Conservation (phyloP, 139 green algal species). For the Ulvella scutata region DNA sequence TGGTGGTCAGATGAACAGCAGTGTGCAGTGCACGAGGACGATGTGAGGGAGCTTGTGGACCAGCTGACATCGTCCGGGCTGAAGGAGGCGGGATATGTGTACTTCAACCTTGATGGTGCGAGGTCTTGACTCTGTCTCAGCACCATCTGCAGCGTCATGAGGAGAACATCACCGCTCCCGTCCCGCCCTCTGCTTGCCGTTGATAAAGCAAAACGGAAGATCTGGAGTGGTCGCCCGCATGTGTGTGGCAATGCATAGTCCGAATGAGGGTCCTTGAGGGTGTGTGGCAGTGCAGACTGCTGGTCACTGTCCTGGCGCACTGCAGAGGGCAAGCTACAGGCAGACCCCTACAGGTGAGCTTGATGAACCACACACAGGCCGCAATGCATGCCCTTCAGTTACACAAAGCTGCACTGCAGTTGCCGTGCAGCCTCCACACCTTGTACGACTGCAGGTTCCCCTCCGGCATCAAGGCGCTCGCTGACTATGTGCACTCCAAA, state of each 20-base stretch:
- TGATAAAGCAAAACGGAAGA: background rate
- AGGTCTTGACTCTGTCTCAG: too few relatives aligned
- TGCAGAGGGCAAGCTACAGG: slow-evolving; percentile 4
- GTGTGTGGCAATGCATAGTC: background rate
- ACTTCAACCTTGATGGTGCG: slow-evolving; percentile 18
- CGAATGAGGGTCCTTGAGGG: background rate
- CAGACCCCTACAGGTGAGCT: slow-evolving; percentile 1
- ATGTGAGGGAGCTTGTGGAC: slow-evolving; percentile 3
- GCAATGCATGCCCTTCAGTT: too few relatives aligned
- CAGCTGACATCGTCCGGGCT: slow-evolving; percentile 6
- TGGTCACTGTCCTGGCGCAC: background rate
- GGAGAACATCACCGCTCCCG: background rate
- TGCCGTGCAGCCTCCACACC: too few relatives aligned
- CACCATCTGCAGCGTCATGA: background rate
- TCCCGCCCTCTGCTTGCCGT: background rate
- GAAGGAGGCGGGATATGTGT: slow-evolving; percentile 10
- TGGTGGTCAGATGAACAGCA: background rate
- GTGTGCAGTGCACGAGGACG: slow-evolving; percentile 15
- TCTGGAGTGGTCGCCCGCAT: background rate
- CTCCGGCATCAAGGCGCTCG: slow-evolving; percentile 19
- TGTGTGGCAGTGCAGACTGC: slow-evolving; percentile 8
- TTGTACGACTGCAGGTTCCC: too few relatives aligned
- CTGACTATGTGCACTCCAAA: slow-evolving; percentile 11
- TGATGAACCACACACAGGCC: too few relatives aligned
- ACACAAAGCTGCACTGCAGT: too few relatives aligned